Percentiles rank a stretch among this genome's conserved stretches.
These are phyloP conservation scores for Aureobasidium sp. DNA, from an alignment of 2,329 filamentous ascomycete genomes.

Conservation along the genomic window DNA sequence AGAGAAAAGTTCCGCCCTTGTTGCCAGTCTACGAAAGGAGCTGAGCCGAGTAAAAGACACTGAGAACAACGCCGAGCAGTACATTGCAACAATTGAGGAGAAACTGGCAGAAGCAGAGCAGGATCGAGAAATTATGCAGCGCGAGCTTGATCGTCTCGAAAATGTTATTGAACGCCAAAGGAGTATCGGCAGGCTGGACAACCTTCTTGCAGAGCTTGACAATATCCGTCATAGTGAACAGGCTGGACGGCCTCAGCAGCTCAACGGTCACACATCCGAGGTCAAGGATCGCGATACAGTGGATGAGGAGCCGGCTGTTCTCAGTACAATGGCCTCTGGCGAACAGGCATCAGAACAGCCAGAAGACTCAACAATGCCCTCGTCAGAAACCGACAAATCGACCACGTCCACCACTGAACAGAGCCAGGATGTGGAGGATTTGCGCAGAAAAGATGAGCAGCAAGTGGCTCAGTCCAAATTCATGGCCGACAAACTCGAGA, in stretches of 20 bases:
- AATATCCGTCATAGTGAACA: slow-evolving; percentile 39
- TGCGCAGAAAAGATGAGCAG: not conserved
- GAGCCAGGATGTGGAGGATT: not conserved
- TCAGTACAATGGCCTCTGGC: not conserved
- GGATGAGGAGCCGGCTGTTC: not conserved
- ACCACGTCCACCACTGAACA: not conserved
- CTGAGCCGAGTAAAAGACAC: slow-evolving; percentile 81
- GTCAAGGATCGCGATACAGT: slow-evolving; percentile 16
- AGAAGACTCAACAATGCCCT: not conserved
- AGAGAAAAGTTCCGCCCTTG: slow-evolving; percentile 81
- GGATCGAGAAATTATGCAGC: slow-evolving; percentile 92
- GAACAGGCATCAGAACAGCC: not conserved
- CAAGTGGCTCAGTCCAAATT: slow-evolving; percentile 62
- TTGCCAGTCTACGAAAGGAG: slow-evolving; percentile 84
- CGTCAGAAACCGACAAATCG: not conserved
- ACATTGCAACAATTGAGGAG: slow-evolving; percentile 94
- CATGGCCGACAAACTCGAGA: slow-evolving; percentile 87
- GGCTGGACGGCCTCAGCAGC: slow-evolving; percentile 23
- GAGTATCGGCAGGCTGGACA: slow-evolving; percentile 90
- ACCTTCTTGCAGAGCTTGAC: slow-evolving; percentile 83
- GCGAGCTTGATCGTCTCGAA: slow-evolving; percentile 88
- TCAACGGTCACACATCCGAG: slow-evolving; percentile 31
- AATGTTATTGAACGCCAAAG: slow-evolving; percentile 92
- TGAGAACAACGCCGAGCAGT: slow-evolving; percentile 85
- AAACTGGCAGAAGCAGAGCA: slow-evolving; percentile 92